Evolutionary conservation across 2,329 filamentous ascomycete genomes (phyloP), one percentile per base, ranked within the genome.

Genomic region (Volutella citrinella): DNA sequence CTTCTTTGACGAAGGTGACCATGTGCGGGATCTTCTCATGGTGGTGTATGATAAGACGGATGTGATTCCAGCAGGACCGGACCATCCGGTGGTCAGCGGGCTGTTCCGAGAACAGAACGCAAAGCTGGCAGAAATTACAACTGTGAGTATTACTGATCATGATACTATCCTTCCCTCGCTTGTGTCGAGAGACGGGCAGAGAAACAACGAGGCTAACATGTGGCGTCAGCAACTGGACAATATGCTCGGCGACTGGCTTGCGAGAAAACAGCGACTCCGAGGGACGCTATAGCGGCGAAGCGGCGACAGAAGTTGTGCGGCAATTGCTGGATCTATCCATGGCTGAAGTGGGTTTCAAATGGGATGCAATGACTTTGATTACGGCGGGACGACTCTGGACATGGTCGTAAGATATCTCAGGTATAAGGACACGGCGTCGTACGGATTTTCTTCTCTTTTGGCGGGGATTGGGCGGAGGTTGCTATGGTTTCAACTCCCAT

Each of bases 31-130:
- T 57, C 76, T 97, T 57, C 74, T 97, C 32, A 76, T 90, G 22
- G 85, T 98, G 41, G 88, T 98, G 18, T 90, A 95, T 56, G 90
- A 97, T 63, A 95, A 90, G 59, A 85, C 81, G 11, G 86, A 90
- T 39, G 81, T 94, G 12, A 76, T 80, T 25, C 85, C 88, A 13
- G 86, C 84, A 7, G 79, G 84, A 2, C 75, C 78, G n/a, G 87
- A 95, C 37, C 90, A 97, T 59, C 91, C 91, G 1, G 73, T 95
- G 27, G 87, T 85, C 31, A 79, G 80, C 11, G 78, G 80, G 15
- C 67, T 97, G 34, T 97, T 94, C 67, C 81, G 80, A 30, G 87
- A 95, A 56, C 87, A 95, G 63, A 90, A 88, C 55, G 86, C 84
- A 48, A 84, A 84, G 55, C 65, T 97, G 55, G 83, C 84, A 32